Percentiles rank a stretch among this genome's conserved stretches.
These are phyloP conservation scores for Talaromyces liani DNA, from an alignment of 495 filamentous ascomycete genomes.

Conservation along the genomic window DNA sequence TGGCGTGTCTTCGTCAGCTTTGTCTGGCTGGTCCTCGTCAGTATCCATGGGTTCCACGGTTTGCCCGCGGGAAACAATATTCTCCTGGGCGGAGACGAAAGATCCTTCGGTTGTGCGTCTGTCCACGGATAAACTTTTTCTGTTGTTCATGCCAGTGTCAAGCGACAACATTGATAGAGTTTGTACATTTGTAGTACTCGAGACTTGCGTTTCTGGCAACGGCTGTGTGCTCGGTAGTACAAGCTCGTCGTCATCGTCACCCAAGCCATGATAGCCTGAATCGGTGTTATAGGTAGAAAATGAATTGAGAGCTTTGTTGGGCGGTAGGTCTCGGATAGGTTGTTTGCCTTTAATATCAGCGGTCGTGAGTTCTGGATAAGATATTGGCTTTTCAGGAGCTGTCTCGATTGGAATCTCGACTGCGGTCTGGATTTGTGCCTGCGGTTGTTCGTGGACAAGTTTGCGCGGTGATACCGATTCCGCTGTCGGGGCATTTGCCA, in stretches of 20 bases:
- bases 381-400: not conserved
- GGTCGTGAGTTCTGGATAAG: not conserved
- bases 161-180: conserved; percentile 29
- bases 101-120: conserved; percentile 50
- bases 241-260: conserved; percentile 34
- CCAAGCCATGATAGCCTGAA: conserved; percentile 77
- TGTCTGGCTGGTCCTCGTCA: conserved; percentile 19
- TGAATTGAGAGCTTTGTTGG: conserved; percentile 23
- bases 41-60: conserved; percentile 28
- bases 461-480: not conserved
- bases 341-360: conserved; percentile 4
- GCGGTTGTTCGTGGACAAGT: conserved; percentile 13
- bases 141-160: conserved; percentile 26
- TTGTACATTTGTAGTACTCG: conserved; percentile 21
- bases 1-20: conserved; percentile 11
- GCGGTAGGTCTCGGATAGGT: not conserved
- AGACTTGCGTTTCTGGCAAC: conserved; percentile 1
- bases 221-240: conserved; percentile 10
- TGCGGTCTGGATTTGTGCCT: conserved; percentile 25
- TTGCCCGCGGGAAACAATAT: conserved; percentile 33
- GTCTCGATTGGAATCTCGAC: not conserved
- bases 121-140: conserved; percentile 26
- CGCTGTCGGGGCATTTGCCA: not conserved
- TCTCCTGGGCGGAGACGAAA: conserved; percentile 64
- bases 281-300: conserved; percentile 46